These are phyloP conservation scores for Pleurostoma richardsiae DNA, from an alignment of 2,329 filamentous ascomycete species.

Conservation along the genomic window DNA sequence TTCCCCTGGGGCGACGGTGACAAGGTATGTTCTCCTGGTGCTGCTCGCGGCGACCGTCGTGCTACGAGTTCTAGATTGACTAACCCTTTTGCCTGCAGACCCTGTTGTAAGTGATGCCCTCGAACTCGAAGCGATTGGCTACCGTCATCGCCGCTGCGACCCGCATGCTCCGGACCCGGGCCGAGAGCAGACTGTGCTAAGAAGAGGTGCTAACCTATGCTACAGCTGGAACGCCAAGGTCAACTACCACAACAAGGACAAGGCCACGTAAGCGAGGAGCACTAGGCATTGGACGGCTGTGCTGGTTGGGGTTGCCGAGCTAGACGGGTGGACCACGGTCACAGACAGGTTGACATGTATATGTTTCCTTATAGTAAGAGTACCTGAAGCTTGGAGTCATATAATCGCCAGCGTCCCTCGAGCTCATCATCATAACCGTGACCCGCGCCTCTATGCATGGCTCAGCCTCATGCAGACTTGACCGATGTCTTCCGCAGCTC, in stretches of 20 bases:
- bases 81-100: constrained; percentile 38
- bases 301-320: constrained; percentile 1
- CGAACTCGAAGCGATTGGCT: no score
- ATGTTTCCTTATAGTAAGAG: constrained; percentile 22
- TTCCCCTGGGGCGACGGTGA: constrained; percentile 93
- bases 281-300: no score
- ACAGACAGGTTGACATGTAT: constrained; percentile 15
- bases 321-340: constrained; percentile 6
- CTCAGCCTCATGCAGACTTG: constrained; percentile 3
- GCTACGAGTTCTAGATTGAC: no score
- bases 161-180: no score
- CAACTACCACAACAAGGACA: constrained; percentile 97
- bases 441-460: background rate
- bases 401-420: no score
- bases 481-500: constrained; percentile 42
- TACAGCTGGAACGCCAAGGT: constrained; percentile 86
- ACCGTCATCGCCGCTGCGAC: no score
- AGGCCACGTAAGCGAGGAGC: constrained; percentile 40
- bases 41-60: no score
- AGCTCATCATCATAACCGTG: background rate
- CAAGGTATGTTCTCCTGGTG: constrained; percentile 75
- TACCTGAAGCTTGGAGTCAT: constrained; percentile 9
- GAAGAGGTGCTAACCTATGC: constrained; percentile 12
- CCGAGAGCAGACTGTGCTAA: no score
- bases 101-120: constrained; percentile 51